Percentiles rank a stretch among this genome's conserved stretches.
Evolutionary conservation across 805 yeast genomes (phyloP).

Genomic region (Teunomyces gatunensis): DNA sequence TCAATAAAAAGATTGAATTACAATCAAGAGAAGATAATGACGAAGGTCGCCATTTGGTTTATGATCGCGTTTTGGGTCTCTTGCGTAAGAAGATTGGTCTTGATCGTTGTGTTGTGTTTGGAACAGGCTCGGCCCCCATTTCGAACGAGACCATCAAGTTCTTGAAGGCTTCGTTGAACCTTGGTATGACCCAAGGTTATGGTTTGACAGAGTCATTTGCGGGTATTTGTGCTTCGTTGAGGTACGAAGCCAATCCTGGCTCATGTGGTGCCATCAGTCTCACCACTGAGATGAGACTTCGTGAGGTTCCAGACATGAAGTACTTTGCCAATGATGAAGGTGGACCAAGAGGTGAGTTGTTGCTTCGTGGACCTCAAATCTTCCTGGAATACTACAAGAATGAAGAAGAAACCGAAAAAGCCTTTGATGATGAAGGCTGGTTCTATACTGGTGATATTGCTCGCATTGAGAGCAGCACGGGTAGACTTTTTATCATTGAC

Average conservation of each 20-base stretch:
- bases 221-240: slow-evolving; percentile 42
- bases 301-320: slow-evolving; percentile 64
- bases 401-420: slow-evolving; percentile 51
- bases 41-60: slow-evolving; percentile 26
- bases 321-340: slow-evolving; percentile 37
- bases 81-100: slow-evolving; percentile 35
- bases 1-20: slow-evolving; percentile 24
- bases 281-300: slow-evolving; percentile 50
- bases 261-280: slow-evolving; percentile 61
- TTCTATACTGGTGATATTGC: slow-evolving; percentile 65
- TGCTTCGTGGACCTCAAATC: slow-evolving; percentile 63
- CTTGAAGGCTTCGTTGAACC: slow-evolving; percentile 58
- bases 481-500: slow-evolving; percentile 63
- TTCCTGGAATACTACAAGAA: slow-evolving; percentile 56
- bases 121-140: slow-evolving; percentile 67
- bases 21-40: slow-evolving; percentile 17
- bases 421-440: slow-evolving; percentile 58
- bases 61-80: slow-evolving; percentile 29
- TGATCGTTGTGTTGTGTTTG: slow-evolving; percentile 24
- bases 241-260: slow-evolving; percentile 49
- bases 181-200: slow-evolving; percentile 67
- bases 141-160: slow-evolving; percentile 59
- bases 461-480: slow-evolving; percentile 42
- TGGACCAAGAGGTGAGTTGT: slow-evolving; percentile 56
- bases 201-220: slow-evolving; percentile 70